Percentiles rank a stretch among this genome's conserved stretches.
Evolutionary conservation across 2,329 filamentous ascomycete genomes (phyloP).

Genomic region (Pseudogymnoascus sp.): DNA sequence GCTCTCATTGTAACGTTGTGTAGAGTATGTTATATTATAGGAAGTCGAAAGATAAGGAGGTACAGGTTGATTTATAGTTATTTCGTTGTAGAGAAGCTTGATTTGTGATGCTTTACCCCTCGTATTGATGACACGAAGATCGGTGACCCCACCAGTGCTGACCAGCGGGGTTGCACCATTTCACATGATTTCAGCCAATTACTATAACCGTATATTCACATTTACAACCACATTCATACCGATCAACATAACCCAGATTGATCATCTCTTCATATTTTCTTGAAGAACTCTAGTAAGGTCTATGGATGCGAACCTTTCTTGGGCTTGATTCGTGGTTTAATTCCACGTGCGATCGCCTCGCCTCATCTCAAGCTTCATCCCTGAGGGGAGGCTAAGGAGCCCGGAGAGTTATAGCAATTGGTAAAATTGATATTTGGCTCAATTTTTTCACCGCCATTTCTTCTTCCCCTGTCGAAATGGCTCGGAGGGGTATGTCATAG

Average conservation of each 20-base stretch:
- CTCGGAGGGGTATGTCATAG: background rate
- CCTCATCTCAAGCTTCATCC: background rate
- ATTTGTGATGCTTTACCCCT: background rate
- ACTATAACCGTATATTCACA: background rate
- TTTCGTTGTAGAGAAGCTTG: slow-evolving; percentile 1
- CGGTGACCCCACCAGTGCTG: background rate
- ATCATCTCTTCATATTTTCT: background rate
- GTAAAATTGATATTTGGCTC: slow-evolving; percentile 3
- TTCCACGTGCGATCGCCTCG: background rate
- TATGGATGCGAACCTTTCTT: background rate
- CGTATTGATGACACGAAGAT: background rate
- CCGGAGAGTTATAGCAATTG: background rate
- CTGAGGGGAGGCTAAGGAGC: background rate
- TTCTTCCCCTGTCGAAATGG: background rate
- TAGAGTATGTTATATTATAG: background rate
- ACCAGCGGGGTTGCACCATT: slow-evolving; percentile 8
- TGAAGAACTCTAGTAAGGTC: background rate
- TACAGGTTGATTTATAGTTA: slow-evolving; percentile 1
- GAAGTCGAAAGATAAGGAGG: background rate
- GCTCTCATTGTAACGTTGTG: slow-evolving; percentile 50
- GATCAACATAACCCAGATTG: background rate
- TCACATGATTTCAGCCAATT: slow-evolving; percentile 10
- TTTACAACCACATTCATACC: slow-evolving; percentile 2
- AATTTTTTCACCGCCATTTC: background rate
- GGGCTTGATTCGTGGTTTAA: background rate